Evolutionary conservation across 2,329 filamentous ascomycete genomes (phyloP).

Genomic region (Periconia sp.): DNA sequence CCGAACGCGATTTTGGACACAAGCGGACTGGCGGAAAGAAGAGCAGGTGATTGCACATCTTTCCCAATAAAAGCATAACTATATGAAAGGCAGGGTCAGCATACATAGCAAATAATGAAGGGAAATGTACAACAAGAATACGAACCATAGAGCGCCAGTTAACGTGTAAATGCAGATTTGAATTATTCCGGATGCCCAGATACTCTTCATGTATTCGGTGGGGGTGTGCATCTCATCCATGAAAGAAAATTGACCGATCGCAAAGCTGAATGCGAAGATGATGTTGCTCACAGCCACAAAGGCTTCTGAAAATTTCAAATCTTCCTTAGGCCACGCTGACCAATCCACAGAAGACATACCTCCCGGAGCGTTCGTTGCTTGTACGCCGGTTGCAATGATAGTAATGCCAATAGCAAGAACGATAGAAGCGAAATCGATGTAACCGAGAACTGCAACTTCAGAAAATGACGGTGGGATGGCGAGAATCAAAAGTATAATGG

Average conservation of each 20-base stretch:
- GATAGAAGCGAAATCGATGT: slow-evolving; percentile 65
- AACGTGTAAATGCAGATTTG: slow-evolving; percentile 65
- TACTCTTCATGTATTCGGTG: slow-evolving; percentile 60
- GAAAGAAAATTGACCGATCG: slow-evolving; percentile 70
- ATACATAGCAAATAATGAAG: neutral
- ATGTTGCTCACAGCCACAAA: slow-evolving; percentile 43
- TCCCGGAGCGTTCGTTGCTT: slow-evolving; percentile 33
- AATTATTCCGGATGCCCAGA: slow-evolving; percentile 59
- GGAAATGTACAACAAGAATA: neutral
- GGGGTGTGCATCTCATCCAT: slow-evolving; percentile 68
- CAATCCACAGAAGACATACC: slow-evolving; percentile 34
- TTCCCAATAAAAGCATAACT: slow-evolving; percentile 69
- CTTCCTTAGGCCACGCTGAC: slow-evolving; percentile 35
- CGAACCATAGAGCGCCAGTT: slow-evolving; percentile 58
- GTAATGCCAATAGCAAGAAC: slow-evolving; percentile 66
- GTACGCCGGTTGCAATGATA: slow-evolving; percentile 65
- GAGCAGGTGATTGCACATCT: slow-evolving; percentile 63
- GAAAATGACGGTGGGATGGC: slow-evolving; percentile 65
- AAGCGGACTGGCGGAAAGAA: slow-evolving; percentile 61
- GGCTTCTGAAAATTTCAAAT: slow-evolving; percentile 67
- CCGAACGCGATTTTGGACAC: slow-evolving; percentile 73
- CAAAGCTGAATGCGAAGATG: slow-evolving; percentile 49
- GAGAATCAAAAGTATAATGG: slow-evolving; percentile 62
- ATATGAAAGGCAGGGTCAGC: neutral
- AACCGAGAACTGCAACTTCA: slow-evolving; percentile 61